Evolutionary conservation across 352 stramenopile genomes (phyloP).

Genomic region (Phytophthora palmivora): DNA sequence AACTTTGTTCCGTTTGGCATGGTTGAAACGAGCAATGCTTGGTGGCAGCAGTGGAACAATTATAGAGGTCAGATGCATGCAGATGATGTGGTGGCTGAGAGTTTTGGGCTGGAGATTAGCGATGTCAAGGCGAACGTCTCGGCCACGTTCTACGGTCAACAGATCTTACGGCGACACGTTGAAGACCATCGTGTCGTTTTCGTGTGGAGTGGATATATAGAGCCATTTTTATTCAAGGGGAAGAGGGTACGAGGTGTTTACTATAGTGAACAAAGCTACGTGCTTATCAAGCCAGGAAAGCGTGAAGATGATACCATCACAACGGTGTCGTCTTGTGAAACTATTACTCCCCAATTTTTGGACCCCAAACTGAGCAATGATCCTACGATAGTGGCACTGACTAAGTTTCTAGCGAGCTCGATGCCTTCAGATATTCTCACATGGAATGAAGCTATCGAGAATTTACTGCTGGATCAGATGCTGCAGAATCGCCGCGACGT

Average conservation of each 20-base stretch:
- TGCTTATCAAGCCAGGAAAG: conserved; percentile 47
- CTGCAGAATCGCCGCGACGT: neutral
- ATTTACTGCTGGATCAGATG: conserved; percentile 31
- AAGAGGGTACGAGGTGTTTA: conserved; percentile 44
- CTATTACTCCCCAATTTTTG: conserved; percentile 49
- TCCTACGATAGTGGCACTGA: conserved; percentile 34
- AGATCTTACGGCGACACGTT: conserved; percentile 55
- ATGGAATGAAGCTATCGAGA: conserved; percentile 47
- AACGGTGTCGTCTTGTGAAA: conserved; percentile 49
- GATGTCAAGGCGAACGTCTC: conserved; percentile 45
- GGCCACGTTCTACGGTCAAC: conserved; percentile 50
- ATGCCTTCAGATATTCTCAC: conserved; percentile 35
- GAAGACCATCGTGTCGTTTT: conserved; percentile 58
- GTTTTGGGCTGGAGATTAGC: conserved; percentile 55
- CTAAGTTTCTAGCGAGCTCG: conserved; percentile 45
- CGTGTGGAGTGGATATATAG: conserved; percentile 53
- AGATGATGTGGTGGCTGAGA: conserved; percentile 57
- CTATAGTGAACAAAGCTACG: conserved; percentile 58
- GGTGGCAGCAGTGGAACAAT: conserved; percentile 36
- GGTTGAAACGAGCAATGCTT: conserved; percentile 33
- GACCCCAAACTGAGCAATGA: conserved; percentile 30
- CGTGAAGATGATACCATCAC: conserved; percentile 18
- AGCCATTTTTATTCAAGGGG: conserved; percentile 52
- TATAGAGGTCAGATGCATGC: conserved; percentile 18
- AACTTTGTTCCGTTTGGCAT: conserved; percentile 44